These are phyloP conservation scores for Phytopythium kandeliae DNA, from an alignment of 352 stramenopile species.

Conservation along the genomic window DNA sequence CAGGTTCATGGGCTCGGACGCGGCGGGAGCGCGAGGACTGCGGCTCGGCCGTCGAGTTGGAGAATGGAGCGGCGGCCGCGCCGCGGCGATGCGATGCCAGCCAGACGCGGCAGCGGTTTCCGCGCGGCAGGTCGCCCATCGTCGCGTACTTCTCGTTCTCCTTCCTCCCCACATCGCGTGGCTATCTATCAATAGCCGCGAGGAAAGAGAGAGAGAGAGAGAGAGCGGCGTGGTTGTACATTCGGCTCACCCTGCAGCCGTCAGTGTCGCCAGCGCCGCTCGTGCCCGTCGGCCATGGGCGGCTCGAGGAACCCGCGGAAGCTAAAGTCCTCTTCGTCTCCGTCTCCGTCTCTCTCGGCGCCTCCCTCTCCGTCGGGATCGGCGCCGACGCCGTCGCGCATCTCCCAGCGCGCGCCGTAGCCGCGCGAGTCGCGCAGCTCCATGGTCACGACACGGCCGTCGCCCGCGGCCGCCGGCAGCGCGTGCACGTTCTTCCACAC, in stretches of 20 bases:
- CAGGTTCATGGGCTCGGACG: constrained; percentile 4
- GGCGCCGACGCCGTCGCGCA: constrained; percentile 11
- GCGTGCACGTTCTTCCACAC: constrained; percentile 84
- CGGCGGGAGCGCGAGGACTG: not conserved
- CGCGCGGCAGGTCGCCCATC: not conserved
- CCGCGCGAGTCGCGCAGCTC: constrained; percentile 64
- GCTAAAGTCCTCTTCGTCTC: constrained; percentile 14
- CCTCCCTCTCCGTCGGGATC: too few species aligned
- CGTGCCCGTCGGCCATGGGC: constrained; percentile 72
- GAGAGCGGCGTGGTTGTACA: too few species aligned
- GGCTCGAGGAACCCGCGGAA: constrained; percentile 86
- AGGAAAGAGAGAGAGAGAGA: too few species aligned
- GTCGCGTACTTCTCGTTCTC: too few species aligned
- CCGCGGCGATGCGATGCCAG: too few species aligned
- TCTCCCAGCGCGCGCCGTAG: constrained; percentile 74
- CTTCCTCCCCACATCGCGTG: too few species aligned
- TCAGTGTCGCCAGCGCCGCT: constrained; percentile 60
- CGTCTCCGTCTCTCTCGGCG: too few species aligned
- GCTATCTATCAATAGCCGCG: too few species aligned
- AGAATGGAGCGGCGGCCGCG: too few species aligned
- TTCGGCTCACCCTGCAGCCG: too few species aligned
- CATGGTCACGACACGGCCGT: constrained; percentile 54
- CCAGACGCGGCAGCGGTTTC: not conserved
- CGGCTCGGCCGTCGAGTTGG: not conserved
- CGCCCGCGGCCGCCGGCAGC: constrained; percentile 24